Base-by-base conservation (phyloP, 306 rosid genomes). In the Malus fusca region DNA sequence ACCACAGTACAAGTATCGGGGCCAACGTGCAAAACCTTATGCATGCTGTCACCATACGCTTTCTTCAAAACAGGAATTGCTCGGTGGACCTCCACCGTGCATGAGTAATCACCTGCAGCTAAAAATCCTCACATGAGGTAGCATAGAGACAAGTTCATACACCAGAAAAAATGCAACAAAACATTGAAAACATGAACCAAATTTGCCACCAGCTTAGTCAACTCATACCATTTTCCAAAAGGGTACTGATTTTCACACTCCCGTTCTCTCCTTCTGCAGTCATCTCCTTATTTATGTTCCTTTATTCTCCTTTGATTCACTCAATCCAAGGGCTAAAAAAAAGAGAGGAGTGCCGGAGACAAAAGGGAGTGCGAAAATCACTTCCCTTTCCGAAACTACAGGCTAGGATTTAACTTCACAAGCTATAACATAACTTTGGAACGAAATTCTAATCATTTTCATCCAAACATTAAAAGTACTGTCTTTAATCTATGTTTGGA, bases 31-130 rank as follows among this genome's bases (percentile, higher is more conserved):
- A 89, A 85, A 78, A 89, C 87, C 78, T 82, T 89, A 66, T 76
- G 94, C 94, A 85, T 87, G 86, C 90, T 75, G 75, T 85, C 90
- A 46, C 91, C 91, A 35, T 89, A 87, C 23, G 88, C 79, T 80
- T 82, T 80, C 82, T 84, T 85, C 79, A 89, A 82, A 78, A 82
- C 26, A 21, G 94, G 88, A 84, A 87, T 74, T 28, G 87, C 85
- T 71, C 26, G 85, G 69, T 82, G 90, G 62, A 84, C 91, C 81
- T 89, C 94, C 40, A 71, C 82, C 23, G 88, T 87, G 86, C 94
- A 89, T 75, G 87, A 85, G 81, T 78, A 82, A 84, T 87, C 93
- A 74, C 91, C 94, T 87, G 84, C 83, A 80, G 44, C 28, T 68
- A 42, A 26, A 46, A 56, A 55, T 42, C 42, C 44, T 60, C 40